A percentile compares a stretch with the other conserved stretches of the same genome.
Evolutionary conservation across 1,284 basidiomycete genomes (phyloP).

Genomic region (Cutaneotrichosporon sp.): DNA sequence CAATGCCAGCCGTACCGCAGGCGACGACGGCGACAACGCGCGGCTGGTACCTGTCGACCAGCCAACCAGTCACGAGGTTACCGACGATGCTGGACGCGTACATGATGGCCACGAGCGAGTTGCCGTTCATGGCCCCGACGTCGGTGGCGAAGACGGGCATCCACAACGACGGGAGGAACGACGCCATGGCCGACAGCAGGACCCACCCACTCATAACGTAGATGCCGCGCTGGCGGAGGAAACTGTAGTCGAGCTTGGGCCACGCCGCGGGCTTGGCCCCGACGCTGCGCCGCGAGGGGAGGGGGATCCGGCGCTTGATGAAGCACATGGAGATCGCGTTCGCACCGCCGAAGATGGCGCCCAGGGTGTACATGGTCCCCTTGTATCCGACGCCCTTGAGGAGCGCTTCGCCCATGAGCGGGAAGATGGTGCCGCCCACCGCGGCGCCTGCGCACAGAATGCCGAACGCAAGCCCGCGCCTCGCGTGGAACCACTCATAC

Average conservation of each 20-base stretch:
- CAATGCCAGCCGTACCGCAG: constrained; percentile 32
- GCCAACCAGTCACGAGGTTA: constrained; percentile 39
- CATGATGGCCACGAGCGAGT: constrained; percentile 46
- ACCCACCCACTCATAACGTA: constrained; percentile 42
- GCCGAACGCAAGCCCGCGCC: constrained; percentile 35
- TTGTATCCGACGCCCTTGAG: constrained; percentile 46
- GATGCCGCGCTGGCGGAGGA: constrained; percentile 33
- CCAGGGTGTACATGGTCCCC: constrained; percentile 45
- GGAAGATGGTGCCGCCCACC: constrained; percentile 48
- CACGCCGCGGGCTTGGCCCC: constrained; percentile 1
- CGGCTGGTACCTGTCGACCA: constrained; percentile 44
- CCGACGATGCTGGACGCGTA: constrained; percentile 50
- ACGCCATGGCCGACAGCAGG: constrained; percentile 42
- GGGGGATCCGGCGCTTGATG: constrained; percentile 45
- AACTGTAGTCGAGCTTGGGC: constrained; percentile 27
- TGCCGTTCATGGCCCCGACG: constrained; percentile 41
- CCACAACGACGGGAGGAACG: constrained; percentile 51
- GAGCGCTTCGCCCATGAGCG: constrained; percentile 43
- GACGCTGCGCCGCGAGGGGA: constrained; percentile 15
- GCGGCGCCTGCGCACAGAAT: constrained; percentile 41
- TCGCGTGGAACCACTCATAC: constrained; percentile 49
- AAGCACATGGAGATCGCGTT: constrained; percentile 38
- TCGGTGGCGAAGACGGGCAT: constrained; percentile 50
- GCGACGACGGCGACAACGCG: constrained; percentile 38
- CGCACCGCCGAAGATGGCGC: constrained; percentile 35